Evolutionary conservation across 75 land plant genomes (phyloP).

Genomic region (Selaginella moellendorffii): DNA sequence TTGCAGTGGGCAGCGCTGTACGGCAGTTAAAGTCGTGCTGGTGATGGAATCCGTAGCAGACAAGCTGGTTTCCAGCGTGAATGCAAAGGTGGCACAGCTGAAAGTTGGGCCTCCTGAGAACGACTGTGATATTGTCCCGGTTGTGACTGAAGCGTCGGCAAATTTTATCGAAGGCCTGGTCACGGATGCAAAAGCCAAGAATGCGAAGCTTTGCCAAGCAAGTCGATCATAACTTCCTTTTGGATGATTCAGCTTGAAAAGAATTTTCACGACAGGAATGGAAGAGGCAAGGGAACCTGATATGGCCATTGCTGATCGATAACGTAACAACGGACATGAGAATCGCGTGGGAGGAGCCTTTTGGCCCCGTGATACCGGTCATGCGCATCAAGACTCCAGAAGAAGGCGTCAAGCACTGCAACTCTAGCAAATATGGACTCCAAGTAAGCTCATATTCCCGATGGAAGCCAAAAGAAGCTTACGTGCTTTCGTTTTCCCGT

Average conservation of each 20-base stretch:
- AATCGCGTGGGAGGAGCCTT: conserved; percentile 10
- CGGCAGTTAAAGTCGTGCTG: background rate
- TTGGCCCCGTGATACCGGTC: conserved; percentile 1
- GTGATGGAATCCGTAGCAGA: conserved; percentile 3
- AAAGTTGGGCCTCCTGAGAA: conserved; percentile 5
- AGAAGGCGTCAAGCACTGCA: conserved; percentile 7
- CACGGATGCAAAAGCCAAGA: background rate
- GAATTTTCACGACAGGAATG: background rate
- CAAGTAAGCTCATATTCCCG: background rate
- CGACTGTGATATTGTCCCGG: conserved; percentile 1
- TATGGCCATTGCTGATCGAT: conserved; percentile 7
- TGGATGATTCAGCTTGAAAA: too few relatives aligned
- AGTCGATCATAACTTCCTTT: too few relatives aligned
- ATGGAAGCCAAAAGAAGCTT: background rate
- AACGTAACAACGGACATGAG: conserved; percentile 6
- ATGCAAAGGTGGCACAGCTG: conserved; percentile 2
- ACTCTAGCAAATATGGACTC: conserved; percentile 8
- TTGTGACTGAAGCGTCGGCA: conserved; percentile 1
- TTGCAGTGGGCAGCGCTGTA: conserved; percentile 8
- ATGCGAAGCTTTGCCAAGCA: conserved; percentile 5
- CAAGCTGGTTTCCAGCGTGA: background rate
- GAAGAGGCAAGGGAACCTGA: conserved; percentile 5
- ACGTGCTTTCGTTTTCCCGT: background rate
- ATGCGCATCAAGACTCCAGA: background rate
- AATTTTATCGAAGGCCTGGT: conserved; percentile 8